A percentile compares a stretch with the other conserved stretches of the same genome.
phyloP scores from a whole-genome alignment of 192 early-diverging fungal species.

The Chytriomyces sp. region DNA sequence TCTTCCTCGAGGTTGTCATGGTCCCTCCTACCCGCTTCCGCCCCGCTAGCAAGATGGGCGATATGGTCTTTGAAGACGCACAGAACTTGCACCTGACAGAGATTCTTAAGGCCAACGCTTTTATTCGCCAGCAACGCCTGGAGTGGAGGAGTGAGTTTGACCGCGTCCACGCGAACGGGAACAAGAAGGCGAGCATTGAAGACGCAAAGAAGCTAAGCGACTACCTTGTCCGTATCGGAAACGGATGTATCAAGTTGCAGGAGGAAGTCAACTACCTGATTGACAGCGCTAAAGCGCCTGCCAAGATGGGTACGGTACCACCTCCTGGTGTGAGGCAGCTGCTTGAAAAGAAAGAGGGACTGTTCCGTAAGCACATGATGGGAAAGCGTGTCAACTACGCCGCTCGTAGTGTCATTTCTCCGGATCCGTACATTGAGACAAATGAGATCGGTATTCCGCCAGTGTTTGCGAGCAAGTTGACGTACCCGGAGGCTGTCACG shows the following conservation, averaged over 20 bases:
- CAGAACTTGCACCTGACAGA: conserved; percentile 87
- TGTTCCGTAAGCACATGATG: conserved; percentile 99
- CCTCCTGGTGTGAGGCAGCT: conserved; percentile 94
- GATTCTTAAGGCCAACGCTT: conserved; percentile 80
- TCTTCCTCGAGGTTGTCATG: conserved; percentile 89
- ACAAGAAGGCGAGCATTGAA: conserved; percentile 1
- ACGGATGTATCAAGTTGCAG: conserved; percentile 82
- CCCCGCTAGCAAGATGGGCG: conserved; percentile 87
- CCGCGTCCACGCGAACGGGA: conserved; percentile 9
- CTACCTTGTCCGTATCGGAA: conserved; percentile 47
- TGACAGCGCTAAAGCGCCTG: conserved; percentile 88
- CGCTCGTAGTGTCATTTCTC: conserved; percentile 95
- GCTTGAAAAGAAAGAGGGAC: conserved; percentile 98
- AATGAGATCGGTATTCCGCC: conserved; percentile 97
- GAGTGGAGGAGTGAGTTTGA: conserved; percentile 22
- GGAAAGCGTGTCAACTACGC: conserved; percentile 99
- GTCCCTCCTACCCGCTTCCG: conserved; percentile 94
- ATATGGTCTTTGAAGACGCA: conserved; percentile 89
- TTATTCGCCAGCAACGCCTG: conserved; percentile 40
- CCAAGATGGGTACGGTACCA: conserved; percentile 61
- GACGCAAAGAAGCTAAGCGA: conserved; percentile 12
- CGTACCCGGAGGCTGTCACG: conserved; percentile 97
- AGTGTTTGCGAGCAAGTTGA: conserved; percentile 91
- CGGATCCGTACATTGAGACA: conserved; percentile 97
- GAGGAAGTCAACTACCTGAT: conserved; percentile 89